Percentiles rank a stretch among this genome's conserved stretches.
Evolutionary conservation across 2,329 filamentous ascomycete genomes (phyloP).

Genomic region (Xenoacremonium recifei): DNA sequence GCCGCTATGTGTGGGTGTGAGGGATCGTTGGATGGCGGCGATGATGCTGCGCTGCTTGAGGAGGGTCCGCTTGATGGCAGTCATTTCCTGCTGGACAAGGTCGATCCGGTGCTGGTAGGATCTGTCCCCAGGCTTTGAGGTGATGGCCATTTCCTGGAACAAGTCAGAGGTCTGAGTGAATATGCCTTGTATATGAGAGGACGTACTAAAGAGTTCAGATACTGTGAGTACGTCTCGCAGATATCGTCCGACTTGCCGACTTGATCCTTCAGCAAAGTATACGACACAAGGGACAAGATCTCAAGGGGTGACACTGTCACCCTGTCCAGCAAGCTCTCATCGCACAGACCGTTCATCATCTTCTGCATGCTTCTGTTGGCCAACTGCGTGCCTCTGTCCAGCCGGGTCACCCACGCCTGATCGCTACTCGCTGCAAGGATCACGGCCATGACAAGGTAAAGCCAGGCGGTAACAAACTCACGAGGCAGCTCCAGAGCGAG

Average conservation of each 20-base stretch:
- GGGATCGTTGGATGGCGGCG: conserved; percentile 21
- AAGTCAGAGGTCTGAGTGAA: conserved; percentile 13
- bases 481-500: conserved; percentile 32
- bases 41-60: conserved; percentile 32
- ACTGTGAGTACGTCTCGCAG: conserved; percentile 41
- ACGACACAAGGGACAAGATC: conserved; percentile 38
- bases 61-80: conserved; percentile 35
- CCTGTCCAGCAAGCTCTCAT: conserved; percentile 31
- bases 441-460: conserved; percentile 39
- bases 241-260: conserved; percentile 38
- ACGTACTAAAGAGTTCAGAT: conserved; percentile 39
- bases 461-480: conserved; percentile 39
- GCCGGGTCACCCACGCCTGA: conserved; percentile 26
- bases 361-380: conserved; percentile 35
- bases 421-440: conserved; percentile 24
- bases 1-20: conserved; percentile 14
- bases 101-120: conserved; percentile 40
- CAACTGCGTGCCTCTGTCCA: conserved; percentile 29
- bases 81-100: conserved; percentile 40
- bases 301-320: conserved; percentile 42
- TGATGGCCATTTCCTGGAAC: conserved; percentile 38
- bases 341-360: conserved; percentile 33
- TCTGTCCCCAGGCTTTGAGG: conserved; percentile 37
- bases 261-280: conserved; percentile 38
- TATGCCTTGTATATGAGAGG: neutral